Evolutionary conservation across 31 red algal species (phyloP), one percentile per base, ranked within the genome.

Genomic region (Pterothamnion heteromorphum): DNA sequence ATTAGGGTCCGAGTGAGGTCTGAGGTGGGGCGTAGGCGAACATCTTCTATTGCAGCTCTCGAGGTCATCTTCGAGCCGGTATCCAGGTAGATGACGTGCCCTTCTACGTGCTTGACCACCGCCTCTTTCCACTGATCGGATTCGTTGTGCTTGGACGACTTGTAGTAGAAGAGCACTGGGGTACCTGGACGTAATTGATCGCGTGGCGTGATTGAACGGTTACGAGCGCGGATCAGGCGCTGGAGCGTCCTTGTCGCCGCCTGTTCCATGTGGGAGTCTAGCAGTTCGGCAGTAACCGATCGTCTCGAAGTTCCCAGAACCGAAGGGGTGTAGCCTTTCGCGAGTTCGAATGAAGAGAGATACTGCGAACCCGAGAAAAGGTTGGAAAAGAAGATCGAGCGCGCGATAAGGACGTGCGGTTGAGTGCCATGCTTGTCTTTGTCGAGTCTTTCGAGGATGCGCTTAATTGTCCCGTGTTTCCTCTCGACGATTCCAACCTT

Each of bases 351-450:
- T 18, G 28, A 28, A 35, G 27, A 74, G 30, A 90, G 35, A 26
- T 74, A 74, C 31, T 57, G 41, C 3, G 80, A 92, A 35, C 91
- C 74, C 23, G 80, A 58, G 35, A 92, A 92, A 30, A 51, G 21
- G 72, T 85, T 92, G 14, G 35, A 92, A 0, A 92, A 33, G 58
- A 92, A 92, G 0, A 0, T 64, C 33, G 74, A 78, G 32, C 91
- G 44, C 0, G 71, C 84, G 0, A 90, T 44, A 38, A 90, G 26
- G 4, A 44, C 1, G 35, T 39, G 23, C 0, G 81, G 36, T n/a
- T 4, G 57, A 33, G 71, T 23, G 0, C 21, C 57, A 2, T 36
- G 33, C 34, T 22, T 27, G 3, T 92, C 91, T 27, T 30, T 5
- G 30, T 83, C 21, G 18, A 92, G 5, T 51, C 58, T 51, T 27